These are phyloP conservation scores for Salix arbutifolia DNA, from an alignment of 345 rosid species.

Conservation along the genomic window DNA sequence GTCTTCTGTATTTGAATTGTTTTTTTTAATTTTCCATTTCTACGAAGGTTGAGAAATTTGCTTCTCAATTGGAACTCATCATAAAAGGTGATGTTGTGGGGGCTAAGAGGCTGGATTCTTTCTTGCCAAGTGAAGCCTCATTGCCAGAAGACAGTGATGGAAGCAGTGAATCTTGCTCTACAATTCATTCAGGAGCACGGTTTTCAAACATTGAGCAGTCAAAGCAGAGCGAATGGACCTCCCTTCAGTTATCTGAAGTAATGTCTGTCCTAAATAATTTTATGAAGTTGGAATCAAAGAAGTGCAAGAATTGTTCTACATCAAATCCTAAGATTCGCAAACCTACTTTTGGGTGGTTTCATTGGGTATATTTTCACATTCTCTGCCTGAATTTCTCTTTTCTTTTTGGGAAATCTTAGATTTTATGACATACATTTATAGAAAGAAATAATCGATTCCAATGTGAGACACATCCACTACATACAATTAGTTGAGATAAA, in stretches of 20 bases:
- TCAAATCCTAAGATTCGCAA: constrained; percentile 42
- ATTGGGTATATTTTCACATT: constrained; percentile 43
- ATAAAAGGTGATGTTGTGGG: constrained; percentile 68
- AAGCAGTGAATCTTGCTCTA: constrained; percentile 39
- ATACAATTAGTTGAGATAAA: too few species aligned
- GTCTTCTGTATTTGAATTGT: background rate
- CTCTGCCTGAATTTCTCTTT: background rate
- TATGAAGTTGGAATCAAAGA: constrained; percentile 36
- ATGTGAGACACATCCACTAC: too few species aligned
- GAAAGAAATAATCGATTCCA: too few species aligned
- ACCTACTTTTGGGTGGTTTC: constrained; percentile 78
- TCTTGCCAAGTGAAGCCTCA: constrained; percentile 20
- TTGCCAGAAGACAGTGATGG: constrained; percentile 38
- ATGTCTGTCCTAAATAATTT: constrained; percentile 47
- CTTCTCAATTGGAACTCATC: constrained; percentile 64
- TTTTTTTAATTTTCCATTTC: background rate
- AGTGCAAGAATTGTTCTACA: constrained; percentile 47
- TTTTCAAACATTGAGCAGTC: constrained; percentile 21
- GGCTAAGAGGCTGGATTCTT: constrained; percentile 54
- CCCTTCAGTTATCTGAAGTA: constrained; percentile 73
- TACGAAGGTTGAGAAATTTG: constrained; percentile 54
- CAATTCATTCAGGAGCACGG: constrained; percentile 24
- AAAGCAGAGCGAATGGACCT: constrained; percentile 57
- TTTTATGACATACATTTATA: background rate
- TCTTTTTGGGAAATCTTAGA: background rate